phyloP scores from a whole-genome alignment of 139 green algal genomes.

The Chlamydomonas eustigma region DNA sequence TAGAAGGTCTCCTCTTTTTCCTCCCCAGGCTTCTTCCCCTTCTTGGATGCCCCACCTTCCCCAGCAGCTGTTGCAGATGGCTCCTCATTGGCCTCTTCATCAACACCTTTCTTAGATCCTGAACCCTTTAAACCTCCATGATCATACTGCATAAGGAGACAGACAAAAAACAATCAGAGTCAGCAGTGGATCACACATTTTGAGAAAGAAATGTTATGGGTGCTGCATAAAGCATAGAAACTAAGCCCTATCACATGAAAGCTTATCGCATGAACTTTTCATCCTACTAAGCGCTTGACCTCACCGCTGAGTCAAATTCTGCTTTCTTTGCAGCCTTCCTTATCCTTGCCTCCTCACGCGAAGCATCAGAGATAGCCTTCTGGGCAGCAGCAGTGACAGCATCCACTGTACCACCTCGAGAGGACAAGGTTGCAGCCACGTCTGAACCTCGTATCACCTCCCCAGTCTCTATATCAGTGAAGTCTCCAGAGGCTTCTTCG shows the following conservation, averaged over 20 bases:
- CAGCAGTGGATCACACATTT: too few relatives aligned
- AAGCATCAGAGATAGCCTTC: constrained; percentile 59
- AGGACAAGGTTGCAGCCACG: neutral
- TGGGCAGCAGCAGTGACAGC: constrained; percentile 50
- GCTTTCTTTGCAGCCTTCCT: constrained; percentile 79
- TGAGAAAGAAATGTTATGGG: too few relatives aligned
- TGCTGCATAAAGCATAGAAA: too few relatives aligned
- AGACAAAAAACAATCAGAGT: too few relatives aligned
- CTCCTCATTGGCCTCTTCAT: constrained; percentile 23
- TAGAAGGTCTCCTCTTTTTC: constrained; percentile 80
- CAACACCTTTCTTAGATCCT: constrained; percentile 9
- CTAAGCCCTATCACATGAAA: too few relatives aligned
- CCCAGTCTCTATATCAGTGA: constrained; percentile 93
- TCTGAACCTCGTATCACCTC: constrained; percentile 29
- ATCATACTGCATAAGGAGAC: constrained; percentile 26
- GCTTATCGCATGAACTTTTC: too few relatives aligned
- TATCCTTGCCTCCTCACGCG: constrained; percentile 41
- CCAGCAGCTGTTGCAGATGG: neutral
- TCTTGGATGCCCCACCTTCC: neutral
- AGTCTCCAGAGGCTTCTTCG: constrained; percentile 76
- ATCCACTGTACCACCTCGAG: neutral
- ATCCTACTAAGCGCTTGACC: neutral
- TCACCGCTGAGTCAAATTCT: constrained; percentile 66
- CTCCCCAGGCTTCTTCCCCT: neutral
- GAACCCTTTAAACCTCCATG: constrained; percentile 16